phyloP scores from a whole-genome alignment of 1,139 yeast genomes.

The Pneumocystis murina region DNA sequence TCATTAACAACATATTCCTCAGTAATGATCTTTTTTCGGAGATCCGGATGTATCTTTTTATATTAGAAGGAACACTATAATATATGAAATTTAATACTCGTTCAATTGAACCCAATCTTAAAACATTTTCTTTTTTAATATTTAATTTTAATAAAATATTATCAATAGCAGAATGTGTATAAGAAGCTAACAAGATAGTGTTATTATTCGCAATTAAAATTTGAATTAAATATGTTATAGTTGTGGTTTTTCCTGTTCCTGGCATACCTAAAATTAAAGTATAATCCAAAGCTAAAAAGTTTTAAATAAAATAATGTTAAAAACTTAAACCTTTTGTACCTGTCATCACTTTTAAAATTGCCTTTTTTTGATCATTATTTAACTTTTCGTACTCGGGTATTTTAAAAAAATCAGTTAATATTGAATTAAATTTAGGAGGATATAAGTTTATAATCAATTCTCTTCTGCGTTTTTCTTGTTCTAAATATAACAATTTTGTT shows the following conservation, averaged over 20 bases:
- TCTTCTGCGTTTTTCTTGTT: slow-evolving; percentile 42
- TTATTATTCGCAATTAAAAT: slow-evolving; percentile 45
- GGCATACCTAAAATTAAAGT: slow-evolving; percentile 90
- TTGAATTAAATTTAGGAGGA: slow-evolving; percentile 30
- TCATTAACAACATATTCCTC: slow-evolving; percentile 25
- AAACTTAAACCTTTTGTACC: slow-evolving; percentile 4
- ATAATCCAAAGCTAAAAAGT: slow-evolving; percentile 42
- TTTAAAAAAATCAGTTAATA: background rate
- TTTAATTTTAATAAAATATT: slow-evolving; percentile 64
- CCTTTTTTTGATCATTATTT: slow-evolving; percentile 56
- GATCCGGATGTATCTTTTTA: slow-evolving; percentile 44
- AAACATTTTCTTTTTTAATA: slow-evolving; percentile 32
- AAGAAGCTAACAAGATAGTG: slow-evolving; percentile 63
- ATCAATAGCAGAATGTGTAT: slow-evolving; percentile 93
- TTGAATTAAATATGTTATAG: slow-evolving; percentile 60
- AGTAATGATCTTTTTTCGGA: slow-evolving; percentile 40
- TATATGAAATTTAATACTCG: slow-evolving; percentile 6
- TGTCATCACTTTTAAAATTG: slow-evolving; percentile 48
- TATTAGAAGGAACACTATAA: background rate
- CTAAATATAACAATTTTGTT: slow-evolving; percentile 46
- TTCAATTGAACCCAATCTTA: slow-evolving; percentile 25
- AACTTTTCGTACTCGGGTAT: slow-evolving; percentile 19
- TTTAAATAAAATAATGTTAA: slow-evolving; percentile 13
- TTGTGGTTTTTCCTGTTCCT: slow-evolving; percentile 95
- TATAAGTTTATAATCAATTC: slow-evolving; percentile 46